Percentiles rank a stretch among this genome's conserved stretches.
Evolutionary conservation across 768 basidiomycete species (phyloP).

Genomic region (Auricularia sp.): DNA sequence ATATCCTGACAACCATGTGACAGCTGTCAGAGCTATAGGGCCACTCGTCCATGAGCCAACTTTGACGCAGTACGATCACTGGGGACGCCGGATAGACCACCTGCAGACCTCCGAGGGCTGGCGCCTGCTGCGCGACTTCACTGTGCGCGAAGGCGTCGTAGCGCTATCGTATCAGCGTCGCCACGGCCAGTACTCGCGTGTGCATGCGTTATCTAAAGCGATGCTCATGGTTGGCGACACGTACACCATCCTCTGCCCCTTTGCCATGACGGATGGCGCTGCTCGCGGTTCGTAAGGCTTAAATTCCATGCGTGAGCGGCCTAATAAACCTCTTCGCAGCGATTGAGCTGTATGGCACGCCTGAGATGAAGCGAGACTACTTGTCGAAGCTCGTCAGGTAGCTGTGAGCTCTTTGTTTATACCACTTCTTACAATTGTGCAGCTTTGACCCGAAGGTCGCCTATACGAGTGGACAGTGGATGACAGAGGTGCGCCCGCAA

Average conservation of each 20-base stretch:
- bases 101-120: constrained; percentile 67
- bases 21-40: constrained; percentile 46
- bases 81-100: constrained; percentile 55
- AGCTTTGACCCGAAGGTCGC: constrained; percentile 54
- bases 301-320: neutral
- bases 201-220: constrained; percentile 57
- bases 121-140: constrained; percentile 52
- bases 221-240: constrained; percentile 53
- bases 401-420: neutral
- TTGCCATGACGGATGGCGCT: constrained; percentile 72
- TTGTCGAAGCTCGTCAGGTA: constrained; percentile 55
- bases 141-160: constrained; percentile 55
- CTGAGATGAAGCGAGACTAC: constrained; percentile 48
- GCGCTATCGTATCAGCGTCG: constrained; percentile 59
- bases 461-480: constrained; percentile 75
- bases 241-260: constrained; percentile 59
- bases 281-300: constrained; percentile 38
- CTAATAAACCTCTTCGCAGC: constrained; percentile 25
- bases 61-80: constrained; percentile 64
- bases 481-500: constrained; percentile 52
- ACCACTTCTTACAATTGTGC: neutral
- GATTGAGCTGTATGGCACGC: constrained; percentile 54
- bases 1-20: neutral
- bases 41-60: constrained; percentile 37
- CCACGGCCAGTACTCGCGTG: constrained; percentile 49